Percentiles rank a stretch among this genome's conserved stretches.
Conservation (phyloP, 495 filamentous ascomycete species). For the Umbilicaria muhlenbergii region DNA sequence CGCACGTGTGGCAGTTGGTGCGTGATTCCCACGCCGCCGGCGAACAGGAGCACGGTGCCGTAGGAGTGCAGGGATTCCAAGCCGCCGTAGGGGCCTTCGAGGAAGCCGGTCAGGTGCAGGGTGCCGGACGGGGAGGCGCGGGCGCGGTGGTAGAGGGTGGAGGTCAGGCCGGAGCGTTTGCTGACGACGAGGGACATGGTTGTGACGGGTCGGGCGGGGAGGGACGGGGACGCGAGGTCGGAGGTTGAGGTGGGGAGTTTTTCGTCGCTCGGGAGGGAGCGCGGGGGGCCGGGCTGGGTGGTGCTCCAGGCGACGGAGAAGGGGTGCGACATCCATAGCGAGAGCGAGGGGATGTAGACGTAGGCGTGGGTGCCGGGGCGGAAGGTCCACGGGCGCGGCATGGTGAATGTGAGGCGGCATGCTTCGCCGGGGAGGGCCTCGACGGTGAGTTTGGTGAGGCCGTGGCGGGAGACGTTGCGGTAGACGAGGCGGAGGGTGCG, state of each 20-base stretch:
- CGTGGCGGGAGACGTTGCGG: constrained; percentile 36
- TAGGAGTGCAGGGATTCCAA: constrained; percentile 54
- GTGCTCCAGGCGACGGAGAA: constrained; percentile 40
- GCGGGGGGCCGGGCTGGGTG: constrained; percentile 9
- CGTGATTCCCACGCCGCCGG: constrained; percentile 78
- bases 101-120: constrained; percentile 43
- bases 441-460: constrained; percentile 27
- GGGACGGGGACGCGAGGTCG: constrained; percentile 14
- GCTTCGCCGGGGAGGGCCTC: constrained; percentile 38
- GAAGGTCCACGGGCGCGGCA: constrained; percentile 62
- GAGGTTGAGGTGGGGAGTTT: constrained; percentile 11
- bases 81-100: constrained; percentile 76
- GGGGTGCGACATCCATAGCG: constrained; percentile 52
- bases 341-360: constrained; percentile 62
- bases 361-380: constrained; percentile 67
- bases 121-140: constrained; percentile 38
- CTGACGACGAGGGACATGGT: constrained; percentile 66
- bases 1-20: constrained; percentile 70
- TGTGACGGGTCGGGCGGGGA: constrained; percentile 23
- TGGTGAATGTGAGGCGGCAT: constrained; percentile 48
- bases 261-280: constrained; percentile 26
- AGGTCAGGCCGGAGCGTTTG: constrained; percentile 72
- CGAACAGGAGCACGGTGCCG: constrained; percentile 75
- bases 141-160: constrained; percentile 54
- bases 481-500: constrained; percentile 40